phyloP scores from a whole-genome alignment of 169 alveolate species.

The Theileria annulata region DNA sequence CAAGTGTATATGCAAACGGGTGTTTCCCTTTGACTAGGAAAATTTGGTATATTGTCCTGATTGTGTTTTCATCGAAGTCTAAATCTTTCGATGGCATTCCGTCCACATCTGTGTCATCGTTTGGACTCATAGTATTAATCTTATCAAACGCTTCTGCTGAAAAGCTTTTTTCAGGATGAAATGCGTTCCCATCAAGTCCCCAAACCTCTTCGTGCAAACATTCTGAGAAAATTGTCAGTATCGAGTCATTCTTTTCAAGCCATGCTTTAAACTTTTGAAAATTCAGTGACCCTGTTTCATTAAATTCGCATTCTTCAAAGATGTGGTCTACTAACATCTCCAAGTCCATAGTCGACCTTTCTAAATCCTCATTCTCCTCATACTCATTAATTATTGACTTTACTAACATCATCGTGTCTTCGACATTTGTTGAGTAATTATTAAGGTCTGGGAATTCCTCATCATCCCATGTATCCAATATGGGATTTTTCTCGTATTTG shows the following conservation, averaged over 20 bases:
- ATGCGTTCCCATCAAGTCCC: conserved; percentile 86
- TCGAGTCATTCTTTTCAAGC: conserved; percentile 74
- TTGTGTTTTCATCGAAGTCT: conserved; percentile 17
- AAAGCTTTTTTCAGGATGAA: conserved; percentile 23
- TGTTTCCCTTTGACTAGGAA: conserved; percentile 37
- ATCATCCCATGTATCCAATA: neutral
- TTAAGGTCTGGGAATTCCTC: neutral
- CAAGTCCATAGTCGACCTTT: conserved; percentile 40
- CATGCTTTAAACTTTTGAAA: conserved; percentile 78
- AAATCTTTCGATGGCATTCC: neutral
- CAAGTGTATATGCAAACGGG: conserved; percentile 28
- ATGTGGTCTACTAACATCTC: conserved; percentile 73
- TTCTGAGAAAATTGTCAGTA: conserved; percentile 77
- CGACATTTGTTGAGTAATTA: neutral
- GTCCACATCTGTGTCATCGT: neutral
- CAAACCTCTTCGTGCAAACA: conserved; percentile 86
- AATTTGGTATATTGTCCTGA: conserved; percentile 39
- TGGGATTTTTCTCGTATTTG: neutral
- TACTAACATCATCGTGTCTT: conserved; percentile 15
- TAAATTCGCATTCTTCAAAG: conserved; percentile 77
- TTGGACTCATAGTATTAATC: neutral
- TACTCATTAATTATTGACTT: conserved; percentile 22
- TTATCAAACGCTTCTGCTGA: neutral
- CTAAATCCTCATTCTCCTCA: conserved; percentile 17
- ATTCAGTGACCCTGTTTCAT: conserved; percentile 72